Evolutionary conservation across 2,329 filamentous ascomycete species (phyloP), one percentile per base, ranked within the genome.

Genomic region (Chaetothyriales sp.): DNA sequence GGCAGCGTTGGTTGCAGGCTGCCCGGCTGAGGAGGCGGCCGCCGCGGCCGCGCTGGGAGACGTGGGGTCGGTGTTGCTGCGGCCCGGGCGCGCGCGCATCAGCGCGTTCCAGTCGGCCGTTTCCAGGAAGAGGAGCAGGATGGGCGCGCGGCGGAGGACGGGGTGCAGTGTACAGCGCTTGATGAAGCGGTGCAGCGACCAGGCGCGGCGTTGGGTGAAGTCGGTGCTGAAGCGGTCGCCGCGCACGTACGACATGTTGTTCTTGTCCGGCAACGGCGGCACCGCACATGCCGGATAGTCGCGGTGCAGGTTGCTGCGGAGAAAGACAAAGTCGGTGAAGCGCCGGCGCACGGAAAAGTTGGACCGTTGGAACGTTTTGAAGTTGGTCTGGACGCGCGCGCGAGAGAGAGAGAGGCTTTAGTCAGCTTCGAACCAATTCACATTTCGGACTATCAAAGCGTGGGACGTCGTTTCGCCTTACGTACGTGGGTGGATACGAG

Each of bases 231-330:
- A 98, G 57, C 92, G 85, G 72, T 97, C 90, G 61, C 92, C 92
- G 37, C 89, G 86, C 49, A 97, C 92, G 65, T 97, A 97, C 65
- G 95, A 89, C 86, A 98, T 95, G 70, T 94, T 94, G 75, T 97
- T 90, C 76, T 97, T 98, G 71, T 97, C 92, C 50, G 92, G 92
- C 50, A 98, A 76, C 46, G 92, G 92, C 28, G 92, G 92, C 2
- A 98, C 87, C 47, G 92, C 92, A 68, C 85, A 87, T 71, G 88
- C 86, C 54, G 89, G 87, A 63, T 88, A 97, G 67, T 95, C 89
- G 65, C 82, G 83, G 57, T 77, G 82, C 49, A 98, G 81, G 29
- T 86, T 83, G 70, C 94, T 95, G 73, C 87, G 95, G 56, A 98
- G 81, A 67, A 95, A 98, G 61, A 94, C 84, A 66, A 98, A 98